Evolutionary conservation across 192 early-diverging fungal species (phyloP), one percentile per base, ranked within the genome.

Genomic region (Backusella macrospora): DNA sequence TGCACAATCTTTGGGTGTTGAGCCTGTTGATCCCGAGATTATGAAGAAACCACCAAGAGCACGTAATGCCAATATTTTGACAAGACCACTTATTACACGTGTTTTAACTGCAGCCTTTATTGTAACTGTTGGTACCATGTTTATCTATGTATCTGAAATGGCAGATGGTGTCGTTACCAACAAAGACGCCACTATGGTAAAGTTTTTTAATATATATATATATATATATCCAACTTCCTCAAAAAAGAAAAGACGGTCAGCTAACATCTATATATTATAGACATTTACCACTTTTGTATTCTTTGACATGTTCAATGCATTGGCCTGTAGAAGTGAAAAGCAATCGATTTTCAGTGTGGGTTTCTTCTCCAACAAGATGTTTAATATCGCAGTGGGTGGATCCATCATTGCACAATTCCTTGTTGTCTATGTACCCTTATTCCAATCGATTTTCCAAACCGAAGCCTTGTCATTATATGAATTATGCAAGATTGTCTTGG

Each of bases 271-370:
- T 38, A 40, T 55, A 47, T 48, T 74, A 15, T 85, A 95, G 94
- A 97, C 97, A 0, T 99, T 99, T 76, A 98, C 97, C 5, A 92
- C 92, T 39, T 96, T 99, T 86, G 96, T 99, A 40, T 90, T 96
- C 69, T 98, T 95, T 80, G 96, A 97, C 76, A 93, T 98, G 89
- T 98, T 95, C 84, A 99, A 99, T 79, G 91, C 95, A 10, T 81
- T 97, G 48, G 86, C 94, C 12, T 99, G 97, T 82, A 90, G 97
- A 29, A 97, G 96, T 8, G 86, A 86, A 18, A 88, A 89, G 52
- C 90, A 93, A 71, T 95, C 95, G 1, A 86, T 96, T 46, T 92
- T 92, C 72, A 82, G 84, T 15, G 79, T 96, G 40, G 97, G 97
- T 5, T 81, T 95, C 74, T 90, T 92, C 67, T 90, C 92, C 18